Percentiles rank a stretch among this genome's conserved stretches.
These are phyloP conservation scores for Sphagnum tenellum DNA, from an alignment of 225 moss, liverwort and hornwort species.

Conservation along the genomic window DNA sequence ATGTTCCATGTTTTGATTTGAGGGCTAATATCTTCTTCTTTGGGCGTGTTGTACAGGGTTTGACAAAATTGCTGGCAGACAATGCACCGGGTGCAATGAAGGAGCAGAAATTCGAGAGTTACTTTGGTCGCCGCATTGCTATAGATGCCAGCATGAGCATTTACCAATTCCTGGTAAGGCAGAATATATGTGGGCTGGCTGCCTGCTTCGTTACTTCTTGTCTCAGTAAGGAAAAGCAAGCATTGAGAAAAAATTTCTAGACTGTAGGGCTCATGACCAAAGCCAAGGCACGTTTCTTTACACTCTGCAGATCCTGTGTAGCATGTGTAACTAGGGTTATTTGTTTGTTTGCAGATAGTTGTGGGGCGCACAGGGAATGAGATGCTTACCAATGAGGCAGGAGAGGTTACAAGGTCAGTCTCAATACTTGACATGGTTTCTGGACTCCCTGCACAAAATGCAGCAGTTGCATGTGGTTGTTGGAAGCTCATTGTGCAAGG, in stretches of 20 bases:
- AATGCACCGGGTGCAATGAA: slow-evolving; percentile 79
- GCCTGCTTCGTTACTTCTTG: no score
- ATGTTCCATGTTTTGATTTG: no score
- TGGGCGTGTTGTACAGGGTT: slow-evolving; percentile 27
- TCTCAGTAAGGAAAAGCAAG: no score
- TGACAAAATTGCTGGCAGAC: slow-evolving; percentile 94
- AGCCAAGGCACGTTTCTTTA: no score
- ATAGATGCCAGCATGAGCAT: slow-evolving; percentile 99
- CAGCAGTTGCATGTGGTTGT: no score
- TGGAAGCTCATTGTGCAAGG: neutral
- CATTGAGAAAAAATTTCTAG: no score
- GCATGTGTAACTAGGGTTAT: neutral
- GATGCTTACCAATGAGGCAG: slow-evolving; percentile 60
- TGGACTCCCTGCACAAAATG: no score
- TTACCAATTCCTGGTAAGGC: slow-evolving; percentile 78
- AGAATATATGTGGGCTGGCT: no score
- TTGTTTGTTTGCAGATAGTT: slow-evolving; percentile 25
- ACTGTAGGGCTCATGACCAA: no score
- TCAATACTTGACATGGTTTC: no score
- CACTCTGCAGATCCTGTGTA: no score
- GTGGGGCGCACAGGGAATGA: slow-evolving; percentile 56
- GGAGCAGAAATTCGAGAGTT: slow-evolving; percentile 82
- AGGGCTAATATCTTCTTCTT: no score
- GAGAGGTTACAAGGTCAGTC: slow-evolving; percentile 49
- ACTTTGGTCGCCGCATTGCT: slow-evolving; percentile 91